Conservation (phyloP, 2,329 filamentous ascomycete species). For the Pyricularia sp. region DNA sequence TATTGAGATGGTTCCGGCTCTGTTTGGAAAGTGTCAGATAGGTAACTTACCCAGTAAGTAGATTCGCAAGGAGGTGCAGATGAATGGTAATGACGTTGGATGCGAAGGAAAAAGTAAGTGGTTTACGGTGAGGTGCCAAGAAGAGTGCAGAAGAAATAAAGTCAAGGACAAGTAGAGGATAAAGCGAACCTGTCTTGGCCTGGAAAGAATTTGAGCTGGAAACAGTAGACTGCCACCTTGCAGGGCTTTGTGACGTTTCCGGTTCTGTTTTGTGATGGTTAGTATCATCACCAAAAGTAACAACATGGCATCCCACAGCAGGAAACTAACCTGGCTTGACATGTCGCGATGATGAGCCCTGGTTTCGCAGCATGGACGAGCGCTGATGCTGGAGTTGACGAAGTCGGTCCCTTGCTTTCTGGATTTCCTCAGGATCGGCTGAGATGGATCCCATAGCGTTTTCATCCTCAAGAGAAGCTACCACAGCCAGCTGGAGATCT, state of each 20-base stretch:
- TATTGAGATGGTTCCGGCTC: background rate
- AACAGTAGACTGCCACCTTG: background rate
- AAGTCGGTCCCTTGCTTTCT: background rate
- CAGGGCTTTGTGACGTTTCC: background rate
- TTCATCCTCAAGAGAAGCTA: constrained; percentile 28
- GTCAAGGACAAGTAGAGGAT: background rate
- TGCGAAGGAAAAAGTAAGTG: background rate
- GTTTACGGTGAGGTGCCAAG: background rate
- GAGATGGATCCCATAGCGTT: background rate
- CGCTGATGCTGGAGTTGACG: background rate
- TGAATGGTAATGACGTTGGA: background rate
- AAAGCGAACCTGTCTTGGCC: background rate
- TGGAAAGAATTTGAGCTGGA: background rate
- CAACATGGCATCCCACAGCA: background rate
- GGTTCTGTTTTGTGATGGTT: background rate
- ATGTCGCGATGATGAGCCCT: background rate
- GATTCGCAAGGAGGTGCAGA: background rate
- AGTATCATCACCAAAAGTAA: background rate
- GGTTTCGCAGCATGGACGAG: background rate
- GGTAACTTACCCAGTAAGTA: background rate
- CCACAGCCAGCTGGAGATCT: constrained; percentile 29
- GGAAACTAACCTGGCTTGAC: background rate
- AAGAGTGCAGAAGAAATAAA: background rate
- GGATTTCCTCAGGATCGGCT: background rate
- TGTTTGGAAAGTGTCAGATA: background rate